Conservation (phyloP, 2,329 filamentous ascomycete species). For the Ceratocystis cubensis region DNA sequence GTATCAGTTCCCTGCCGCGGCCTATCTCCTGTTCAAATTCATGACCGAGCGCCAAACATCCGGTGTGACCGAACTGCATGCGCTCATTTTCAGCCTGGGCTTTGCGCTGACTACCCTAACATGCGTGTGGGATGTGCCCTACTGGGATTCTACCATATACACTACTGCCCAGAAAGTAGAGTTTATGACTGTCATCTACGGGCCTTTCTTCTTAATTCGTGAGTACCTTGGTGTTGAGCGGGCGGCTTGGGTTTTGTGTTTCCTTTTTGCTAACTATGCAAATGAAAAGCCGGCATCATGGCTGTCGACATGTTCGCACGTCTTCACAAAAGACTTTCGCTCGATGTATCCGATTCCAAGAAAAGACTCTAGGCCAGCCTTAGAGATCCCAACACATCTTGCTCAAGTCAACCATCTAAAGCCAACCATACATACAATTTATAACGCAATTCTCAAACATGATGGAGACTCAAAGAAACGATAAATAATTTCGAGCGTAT, state of each 20-base stretch:
- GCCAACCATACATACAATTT: too few species aligned
- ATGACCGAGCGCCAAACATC: conserved; percentile 22
- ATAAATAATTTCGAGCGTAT: not conserved
- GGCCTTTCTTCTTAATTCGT: conserved; percentile 43
- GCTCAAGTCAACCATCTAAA: not conserved
- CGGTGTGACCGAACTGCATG: conserved; percentile 37
- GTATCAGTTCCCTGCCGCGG: conserved; percentile 39
- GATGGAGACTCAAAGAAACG: not conserved
- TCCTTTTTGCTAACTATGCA: not conserved
- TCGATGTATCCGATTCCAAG: conserved; percentile 21
- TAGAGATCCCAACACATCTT: not conserved
- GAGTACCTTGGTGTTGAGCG: conserved; percentile 26
- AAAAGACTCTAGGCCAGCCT: conserved; percentile 15
- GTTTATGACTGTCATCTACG: conserved; percentile 39
- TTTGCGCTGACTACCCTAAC: conserved; percentile 39
- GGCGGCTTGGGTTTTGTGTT: not conserved
- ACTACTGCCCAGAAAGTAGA: conserved; percentile 34
- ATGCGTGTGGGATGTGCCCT: conserved; percentile 39
- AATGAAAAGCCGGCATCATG: conserved; percentile 35
- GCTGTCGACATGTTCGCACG: conserved; percentile 43
- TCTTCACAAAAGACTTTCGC: conserved; percentile 35
- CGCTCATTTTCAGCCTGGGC: conserved; percentile 40
- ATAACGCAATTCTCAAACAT: not conserved
- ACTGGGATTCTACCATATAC: conserved; percentile 38
- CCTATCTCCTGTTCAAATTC: conserved; percentile 37